Percentiles rank a stretch among this genome's conserved stretches.
Conservation (phyloP, 805 yeast genomes). For the Zygoascus ofunaensis region DNA sequence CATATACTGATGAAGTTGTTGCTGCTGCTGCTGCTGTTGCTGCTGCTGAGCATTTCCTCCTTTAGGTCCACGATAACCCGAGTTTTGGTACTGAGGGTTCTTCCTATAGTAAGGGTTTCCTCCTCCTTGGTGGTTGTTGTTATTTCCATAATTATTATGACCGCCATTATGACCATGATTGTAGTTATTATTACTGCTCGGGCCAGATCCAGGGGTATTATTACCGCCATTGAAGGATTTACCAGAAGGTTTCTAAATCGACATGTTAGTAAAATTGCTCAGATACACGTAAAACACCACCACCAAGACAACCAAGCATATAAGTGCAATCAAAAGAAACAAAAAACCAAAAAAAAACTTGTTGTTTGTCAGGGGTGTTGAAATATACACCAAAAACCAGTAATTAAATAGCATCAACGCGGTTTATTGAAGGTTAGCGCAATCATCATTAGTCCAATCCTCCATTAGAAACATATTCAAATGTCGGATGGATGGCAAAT, state of each 20-base stretch:
- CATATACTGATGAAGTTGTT: background rate
- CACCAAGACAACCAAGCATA: too few relatives aligned
- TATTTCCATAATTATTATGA: background rate
- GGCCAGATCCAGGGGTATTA: background rate
- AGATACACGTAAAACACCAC: background rate
- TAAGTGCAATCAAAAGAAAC: too few relatives aligned
- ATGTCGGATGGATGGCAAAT: too few relatives aligned
- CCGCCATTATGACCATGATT: slow-evolving; percentile 1
- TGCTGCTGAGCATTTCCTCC: slow-evolving; percentile 1
- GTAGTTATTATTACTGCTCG: background rate
- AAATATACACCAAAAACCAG: too few relatives aligned
- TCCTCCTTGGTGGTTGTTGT: slow-evolving; percentile 1
- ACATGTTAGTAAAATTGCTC: background rate
- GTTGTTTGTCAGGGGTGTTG: too few relatives aligned
- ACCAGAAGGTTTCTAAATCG: background rate
- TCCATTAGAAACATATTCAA: too few relatives aligned
- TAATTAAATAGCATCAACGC: too few relatives aligned
- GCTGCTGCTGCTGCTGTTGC: slow-evolving; percentile 3
- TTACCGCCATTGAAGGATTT: background rate
- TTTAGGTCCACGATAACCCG: slow-evolving; percentile 1
- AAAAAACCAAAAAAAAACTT: too few relatives aligned
- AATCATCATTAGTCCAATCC: too few relatives aligned
- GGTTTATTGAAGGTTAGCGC: too few relatives aligned
- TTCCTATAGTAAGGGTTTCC: background rate
- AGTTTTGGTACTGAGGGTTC: slow-evolving; percentile 2